These are phyloP conservation scores for Xylaria bambusicola DNA, from an alignment of 495 filamentous ascomycete genomes.

Conservation along the genomic window DNA sequence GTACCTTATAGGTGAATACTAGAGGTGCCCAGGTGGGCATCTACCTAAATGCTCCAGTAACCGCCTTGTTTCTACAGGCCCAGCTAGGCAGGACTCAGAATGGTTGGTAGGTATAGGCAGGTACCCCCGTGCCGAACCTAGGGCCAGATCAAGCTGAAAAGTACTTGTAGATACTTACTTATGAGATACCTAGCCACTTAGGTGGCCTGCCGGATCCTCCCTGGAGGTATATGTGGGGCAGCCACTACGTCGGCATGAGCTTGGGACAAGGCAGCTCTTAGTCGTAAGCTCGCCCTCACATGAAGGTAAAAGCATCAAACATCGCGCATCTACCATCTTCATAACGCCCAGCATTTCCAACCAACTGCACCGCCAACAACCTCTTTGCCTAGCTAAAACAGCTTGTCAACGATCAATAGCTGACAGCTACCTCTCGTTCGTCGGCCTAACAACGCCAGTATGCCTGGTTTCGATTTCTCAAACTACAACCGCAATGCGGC, in stretches of 20 bases:
- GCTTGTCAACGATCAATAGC: neutral
- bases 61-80: no score
- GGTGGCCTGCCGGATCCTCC: no score
- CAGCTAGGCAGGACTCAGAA: no score
- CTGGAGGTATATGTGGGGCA: neutral
- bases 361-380: constrained; percentile 6
- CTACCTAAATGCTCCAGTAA: neutral
- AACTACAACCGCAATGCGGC: constrained; percentile 98
- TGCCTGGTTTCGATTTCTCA: constrained; percentile 99
- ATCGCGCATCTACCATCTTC: constrained; percentile 1
- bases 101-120: no score
- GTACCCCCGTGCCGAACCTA: no score
- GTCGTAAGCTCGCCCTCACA: constrained; percentile 30
- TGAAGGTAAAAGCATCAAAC: constrained; percentile 19
- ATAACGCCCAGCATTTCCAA: constrained; percentile 8
- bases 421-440: neutral
- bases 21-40: neutral
- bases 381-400: neutral
- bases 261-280: constrained; percentile 28
- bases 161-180: no score
- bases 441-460: constrained; percentile 47
- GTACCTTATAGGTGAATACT: no score
- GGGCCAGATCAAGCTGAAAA: no score
- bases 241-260: neutral
- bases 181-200: no score